Percentiles rank a stretch among this genome's conserved stretches.
Conservation (phyloP, 2,329 filamentous ascomycete species). For the Lecanicillium sp. region DNA sequence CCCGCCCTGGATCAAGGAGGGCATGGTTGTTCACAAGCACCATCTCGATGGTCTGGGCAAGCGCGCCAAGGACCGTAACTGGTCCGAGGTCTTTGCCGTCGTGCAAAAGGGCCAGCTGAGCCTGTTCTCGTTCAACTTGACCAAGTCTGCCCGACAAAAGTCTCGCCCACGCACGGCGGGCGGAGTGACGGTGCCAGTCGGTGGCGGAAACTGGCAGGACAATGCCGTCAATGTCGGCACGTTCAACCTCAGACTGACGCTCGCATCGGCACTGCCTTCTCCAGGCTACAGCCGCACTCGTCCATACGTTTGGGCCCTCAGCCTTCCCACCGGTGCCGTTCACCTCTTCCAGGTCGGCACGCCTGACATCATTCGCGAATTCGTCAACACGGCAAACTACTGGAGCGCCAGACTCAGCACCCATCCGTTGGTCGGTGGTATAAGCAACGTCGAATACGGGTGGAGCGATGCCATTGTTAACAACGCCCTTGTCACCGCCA, state of each 20-base stretch:
- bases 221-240: slow-evolving; percentile 86
- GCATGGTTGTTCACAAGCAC: slow-evolving; percentile 92
- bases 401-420: slow-evolving; percentile 95
- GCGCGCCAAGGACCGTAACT: slow-evolving; percentile 88
- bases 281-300: slow-evolving; percentile 89
- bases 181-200: slow-evolving; percentile 60
- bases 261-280: slow-evolving; percentile 81
- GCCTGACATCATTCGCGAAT: slow-evolving; percentile 88
- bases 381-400: slow-evolving; percentile 91
- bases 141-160: slow-evolving; percentile 68
- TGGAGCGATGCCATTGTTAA: slow-evolving; percentile 84
- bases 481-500: slow-evolving; percentile 46
- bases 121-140: slow-evolving; percentile 85
- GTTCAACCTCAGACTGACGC: slow-evolving; percentile 83
- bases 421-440: slow-evolving; percentile 83
- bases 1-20: slow-evolving; percentile 98
- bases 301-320: slow-evolving; percentile 91
- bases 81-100: slow-evolving; percentile 93
- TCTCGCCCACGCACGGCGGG: slow-evolving; percentile 46
- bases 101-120: slow-evolving; percentile 92
- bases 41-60: slow-evolving; percentile 88
- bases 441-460: slow-evolving; percentile 96
- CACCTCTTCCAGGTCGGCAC: slow-evolving; percentile 98
- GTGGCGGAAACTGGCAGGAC: slow-evolving; percentile 96
- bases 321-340: slow-evolving; percentile 84